A percentile compares a stretch with the other conserved stretches of the same genome.
These are phyloP conservation scores for Nemania serpens DNA, from an alignment of 2,329 filamentous ascomycete genomes.

Conservation along the genomic window DNA sequence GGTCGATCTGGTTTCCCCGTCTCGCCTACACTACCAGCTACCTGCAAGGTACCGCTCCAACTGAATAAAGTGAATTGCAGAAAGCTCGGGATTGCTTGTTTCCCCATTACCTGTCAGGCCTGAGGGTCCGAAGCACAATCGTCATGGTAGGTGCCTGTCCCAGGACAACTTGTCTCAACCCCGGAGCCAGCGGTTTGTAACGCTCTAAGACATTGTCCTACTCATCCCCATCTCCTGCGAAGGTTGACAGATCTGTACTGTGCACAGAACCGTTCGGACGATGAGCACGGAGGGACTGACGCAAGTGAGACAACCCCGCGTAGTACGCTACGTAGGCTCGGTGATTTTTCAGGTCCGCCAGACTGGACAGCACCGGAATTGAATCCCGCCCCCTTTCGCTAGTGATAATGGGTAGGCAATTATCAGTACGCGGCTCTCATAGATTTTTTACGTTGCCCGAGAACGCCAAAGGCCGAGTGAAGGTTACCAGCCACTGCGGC, in stretches of 20 bases:
- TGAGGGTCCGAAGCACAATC: not conserved
- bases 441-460: too few species aligned
- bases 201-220: constrained; percentile 11
- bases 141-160: not conserved
- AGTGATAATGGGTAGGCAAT: constrained; percentile 8
- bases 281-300: constrained; percentile 1
- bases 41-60: constrained; percentile 21
- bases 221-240: not conserved
- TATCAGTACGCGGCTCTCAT: too few species aligned
- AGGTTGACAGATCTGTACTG: constrained; percentile 10
- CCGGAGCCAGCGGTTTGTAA: constrained; percentile 10
- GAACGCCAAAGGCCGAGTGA: too few species aligned
- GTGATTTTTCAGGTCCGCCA: constrained; percentile 15
- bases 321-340: constrained; percentile 10
- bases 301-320: constrained; percentile 21
- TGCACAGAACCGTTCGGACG: not conserved
- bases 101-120: constrained; percentile 1
- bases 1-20: constrained; percentile 18
- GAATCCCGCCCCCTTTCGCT: not conserved
- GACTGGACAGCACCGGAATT: not conserved
- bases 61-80: constrained; percentile 14
- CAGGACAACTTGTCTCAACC: constrained; percentile 11
- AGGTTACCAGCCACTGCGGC: too few species aligned
- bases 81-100: not conserved
- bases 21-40: not conserved